Conservation (phyloP, 352 stramenopile genomes). For the Phytophthora pseudosyringae region DNA sequence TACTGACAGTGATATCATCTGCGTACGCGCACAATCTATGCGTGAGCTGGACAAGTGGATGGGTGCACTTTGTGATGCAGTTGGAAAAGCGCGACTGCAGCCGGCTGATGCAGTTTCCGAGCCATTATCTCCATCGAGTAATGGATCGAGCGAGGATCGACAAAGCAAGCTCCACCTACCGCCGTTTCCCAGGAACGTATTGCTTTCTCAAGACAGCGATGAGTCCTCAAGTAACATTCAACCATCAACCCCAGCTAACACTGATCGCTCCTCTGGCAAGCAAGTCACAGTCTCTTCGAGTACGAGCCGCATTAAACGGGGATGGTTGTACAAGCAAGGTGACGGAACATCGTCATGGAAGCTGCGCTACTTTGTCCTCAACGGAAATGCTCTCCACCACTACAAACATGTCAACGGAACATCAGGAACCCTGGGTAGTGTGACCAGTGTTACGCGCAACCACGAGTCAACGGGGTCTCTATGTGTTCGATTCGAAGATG, state of each 20-base stretch:
- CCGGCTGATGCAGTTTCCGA: background rate
- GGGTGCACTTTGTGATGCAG: constrained; percentile 48
- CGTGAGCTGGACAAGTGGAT: constrained; percentile 65
- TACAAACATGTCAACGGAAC: constrained; percentile 54
- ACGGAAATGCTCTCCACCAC: constrained; percentile 56
- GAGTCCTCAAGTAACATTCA: constrained; percentile 16
- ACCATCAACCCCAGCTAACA: constrained; percentile 13
- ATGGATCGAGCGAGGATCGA: constrained; percentile 6
- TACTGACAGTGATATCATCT: constrained; percentile 38
- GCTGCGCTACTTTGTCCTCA: constrained; percentile 69
- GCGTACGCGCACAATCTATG: constrained; percentile 50
- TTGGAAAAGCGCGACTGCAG: constrained; percentile 39
- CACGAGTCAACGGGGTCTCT: constrained; percentile 42
- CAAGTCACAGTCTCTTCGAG: constrained; percentile 2
- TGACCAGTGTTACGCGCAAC: constrained; percentile 56
- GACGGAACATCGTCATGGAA: constrained; percentile 61
- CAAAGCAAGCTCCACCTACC: constrained; percentile 26
- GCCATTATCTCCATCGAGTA: constrained; percentile 9
- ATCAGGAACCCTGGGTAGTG: constrained; percentile 46
- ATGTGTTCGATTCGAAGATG: constrained; percentile 54
- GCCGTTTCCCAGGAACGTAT: constrained; percentile 33
- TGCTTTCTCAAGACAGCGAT: constrained; percentile 10
- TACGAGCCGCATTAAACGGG: constrained; percentile 39
- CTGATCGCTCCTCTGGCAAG: constrained; percentile 12
- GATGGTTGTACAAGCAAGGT: constrained; percentile 73